These are phyloP conservation scores for Crithidia sp. DNA, from an alignment of 208 protist species.

Conservation along the genomic window DNA sequence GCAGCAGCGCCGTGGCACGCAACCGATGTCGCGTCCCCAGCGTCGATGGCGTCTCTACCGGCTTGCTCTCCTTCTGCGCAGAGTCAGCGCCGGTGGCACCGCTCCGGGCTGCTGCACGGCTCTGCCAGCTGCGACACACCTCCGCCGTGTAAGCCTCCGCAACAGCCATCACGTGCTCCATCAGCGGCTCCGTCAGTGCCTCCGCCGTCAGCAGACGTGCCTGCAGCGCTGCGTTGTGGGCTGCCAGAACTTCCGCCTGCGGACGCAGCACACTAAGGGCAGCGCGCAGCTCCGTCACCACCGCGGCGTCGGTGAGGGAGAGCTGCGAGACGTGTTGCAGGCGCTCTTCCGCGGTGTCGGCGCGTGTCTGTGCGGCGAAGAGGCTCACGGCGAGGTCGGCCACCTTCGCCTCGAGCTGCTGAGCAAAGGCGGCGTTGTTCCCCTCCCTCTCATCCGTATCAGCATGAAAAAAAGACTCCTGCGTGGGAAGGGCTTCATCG, in stretches of 20 bases:
- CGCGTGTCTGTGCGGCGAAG: conserved; percentile 36
- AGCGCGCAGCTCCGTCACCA: conserved; percentile 21
- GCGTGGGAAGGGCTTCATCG: too few relatives aligned
- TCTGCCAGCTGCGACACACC: conserved; percentile 11
- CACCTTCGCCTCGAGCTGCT: conserved; percentile 58
- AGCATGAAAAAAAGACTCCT: too few relatives aligned
- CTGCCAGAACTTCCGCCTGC: conserved; percentile 19
- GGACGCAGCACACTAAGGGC: conserved; percentile 26
- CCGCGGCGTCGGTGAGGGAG: conserved; percentile 4
- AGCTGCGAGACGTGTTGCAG: conserved; percentile 7
- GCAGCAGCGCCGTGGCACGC: neutral
- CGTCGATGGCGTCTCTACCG: neutral
- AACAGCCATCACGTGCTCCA: conserved; percentile 23
- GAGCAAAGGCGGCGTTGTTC: conserved; percentile 5
- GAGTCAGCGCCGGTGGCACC: too few relatives aligned
- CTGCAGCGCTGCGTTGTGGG: conserved; percentile 27
- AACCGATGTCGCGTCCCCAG: conserved; percentile 10
- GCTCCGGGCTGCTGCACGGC: neutral
- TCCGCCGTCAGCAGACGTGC: conserved; percentile 20
- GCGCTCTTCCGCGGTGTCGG: conserved; percentile 11
- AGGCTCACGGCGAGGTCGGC: conserved; percentile 66
- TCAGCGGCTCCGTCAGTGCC: conserved; percentile 9
- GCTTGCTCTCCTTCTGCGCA: too few relatives aligned
- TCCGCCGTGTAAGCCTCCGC: conserved; percentile 21
- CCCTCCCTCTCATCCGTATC: neutral